Evolutionary conservation across 371 early-diverging fungal species (phyloP), one percentile per base, ranked within the genome.

Genomic region (Lichtheimia ramosa): DNA sequence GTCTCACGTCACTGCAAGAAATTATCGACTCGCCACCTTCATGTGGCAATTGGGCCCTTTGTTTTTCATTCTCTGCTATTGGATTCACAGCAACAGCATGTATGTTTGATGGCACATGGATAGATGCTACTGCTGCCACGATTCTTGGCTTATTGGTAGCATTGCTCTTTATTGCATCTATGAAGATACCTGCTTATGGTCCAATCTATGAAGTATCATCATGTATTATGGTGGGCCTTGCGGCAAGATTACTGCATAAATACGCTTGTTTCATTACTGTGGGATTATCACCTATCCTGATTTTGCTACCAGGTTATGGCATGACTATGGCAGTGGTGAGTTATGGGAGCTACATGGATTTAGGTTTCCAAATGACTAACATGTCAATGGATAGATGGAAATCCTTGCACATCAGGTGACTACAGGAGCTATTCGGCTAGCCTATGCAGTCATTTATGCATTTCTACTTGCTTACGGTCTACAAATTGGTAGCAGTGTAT

Each of bases 391-490:
- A n/a, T 62, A 79, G 79, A 74, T 79, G 58, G 79, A 79, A 61
- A 53, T 79, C 40, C 66, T 74, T 42, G 74, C 93, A 25, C 83
- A 92, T 21, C 93, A 93, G 61, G 83, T 93, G 57, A 86, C 91
- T 23, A 88, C 92, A 7, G 95, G 95, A 18, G 87, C 92, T 1
- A 87, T 92, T 42, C 83, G 92, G 40, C 70, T 92, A 10, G 88
- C 89, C 27, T 86, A 90, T 69, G 87, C 93, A 12, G 69, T 93
- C 6, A 75, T 94, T 25, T 86, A 87, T 28, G 89, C 93, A 13
- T 85, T 93, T 54, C 70, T 90, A 58, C 81, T 91, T 15, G 88
- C 88, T 1, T 93, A 90, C 53, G 94, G 93, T 13, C 73, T 94
- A 59, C 82, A 86, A 25, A 78, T 92, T 34, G 94, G 94, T 3